Percentiles rank a stretch among this genome's conserved stretches.
Conservation (phyloP, 176 grass and related monocot species). For the Guadua angustifolia region DNA sequence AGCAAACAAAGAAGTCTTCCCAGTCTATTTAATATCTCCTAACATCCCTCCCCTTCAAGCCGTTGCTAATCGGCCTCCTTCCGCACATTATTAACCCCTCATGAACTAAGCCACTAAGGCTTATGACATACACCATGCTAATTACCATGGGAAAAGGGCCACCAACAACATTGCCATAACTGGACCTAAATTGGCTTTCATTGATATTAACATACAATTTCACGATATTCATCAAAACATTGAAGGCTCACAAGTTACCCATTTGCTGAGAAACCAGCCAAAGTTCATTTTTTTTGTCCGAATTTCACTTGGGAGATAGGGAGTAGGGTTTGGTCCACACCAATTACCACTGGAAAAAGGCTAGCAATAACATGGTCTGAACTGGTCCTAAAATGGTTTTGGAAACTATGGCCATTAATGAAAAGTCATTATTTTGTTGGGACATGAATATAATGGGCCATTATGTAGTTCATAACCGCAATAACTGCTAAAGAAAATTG, state of each 20-base stretch:
- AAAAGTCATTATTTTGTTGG: neutral
- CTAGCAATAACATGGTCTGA: neutral
- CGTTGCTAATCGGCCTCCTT: neutral
- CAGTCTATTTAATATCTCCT: neutral
- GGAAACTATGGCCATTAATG: neutral
- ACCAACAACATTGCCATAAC: neutral
- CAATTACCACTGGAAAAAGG: slow-evolving; percentile 4
- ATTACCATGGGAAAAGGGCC: neutral
- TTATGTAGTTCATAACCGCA: neutral
- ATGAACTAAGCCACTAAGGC: neutral
- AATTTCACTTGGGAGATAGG: neutral
- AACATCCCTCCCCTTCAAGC: neutral
- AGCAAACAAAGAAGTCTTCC: neutral
- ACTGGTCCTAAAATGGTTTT: slow-evolving; percentile 1
- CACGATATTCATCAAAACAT: neutral
- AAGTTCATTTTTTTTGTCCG: neutral
- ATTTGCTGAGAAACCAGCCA: neutral
- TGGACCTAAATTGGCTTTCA: neutral
- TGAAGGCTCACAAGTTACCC: neutral
- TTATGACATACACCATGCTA: neutral
- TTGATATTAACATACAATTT: neutral
- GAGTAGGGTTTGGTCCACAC: neutral
- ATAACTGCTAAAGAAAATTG: neutral
- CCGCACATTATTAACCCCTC: neutral
- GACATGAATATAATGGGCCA: neutral